phyloP scores from a whole-genome alignment of 768 basidiomycete genomes.

The Mycena maculata region DNA sequence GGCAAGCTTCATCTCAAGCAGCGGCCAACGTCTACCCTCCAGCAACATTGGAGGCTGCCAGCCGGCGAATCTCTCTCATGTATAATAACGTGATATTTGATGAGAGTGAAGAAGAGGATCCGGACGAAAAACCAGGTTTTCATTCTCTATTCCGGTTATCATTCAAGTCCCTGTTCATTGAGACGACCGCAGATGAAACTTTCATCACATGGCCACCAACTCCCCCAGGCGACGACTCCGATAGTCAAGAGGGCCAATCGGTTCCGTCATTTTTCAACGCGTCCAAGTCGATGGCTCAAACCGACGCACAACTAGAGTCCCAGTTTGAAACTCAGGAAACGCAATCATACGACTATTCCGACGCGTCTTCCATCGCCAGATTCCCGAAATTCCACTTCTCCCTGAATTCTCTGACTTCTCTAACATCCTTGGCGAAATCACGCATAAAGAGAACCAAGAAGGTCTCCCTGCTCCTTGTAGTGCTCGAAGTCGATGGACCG shows the following conservation, averaged over 20 bases:
- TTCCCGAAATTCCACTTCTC: conserved; percentile 84
- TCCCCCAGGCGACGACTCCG: conserved; percentile 33
- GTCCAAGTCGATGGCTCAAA: conserved; percentile 28
- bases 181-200: conserved; percentile 57
- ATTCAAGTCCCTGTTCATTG: conserved; percentile 13
- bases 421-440: conserved; percentile 52
- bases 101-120: conserved; percentile 50
- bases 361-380: conserved; percentile 75
- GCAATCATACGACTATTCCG: conserved; percentile 69
- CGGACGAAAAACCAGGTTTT: conserved; percentile 25
- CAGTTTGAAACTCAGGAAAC: conserved; percentile 47
- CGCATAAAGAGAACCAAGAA: conserved; percentile 57
- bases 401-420: conserved; percentile 66
- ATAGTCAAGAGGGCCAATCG: conserved; percentile 33
- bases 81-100: conserved; percentile 82
- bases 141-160: neutral
- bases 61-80: conserved; percentile 72
- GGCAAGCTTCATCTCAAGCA: conserved; percentile 22
- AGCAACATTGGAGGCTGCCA: conserved; percentile 73
- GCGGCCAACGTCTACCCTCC: conserved; percentile 60
- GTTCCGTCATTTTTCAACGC: conserved; percentile 43
- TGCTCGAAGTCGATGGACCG: conserved; percentile 83
- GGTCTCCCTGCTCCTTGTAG: conserved; percentile 70
- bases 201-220: conserved; percentile 72
- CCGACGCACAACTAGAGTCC: conserved; percentile 34